Base-by-base conservation (phyloP, 2,329 filamentous ascomycete species). In the Exophiala xenobiotica region DNA sequence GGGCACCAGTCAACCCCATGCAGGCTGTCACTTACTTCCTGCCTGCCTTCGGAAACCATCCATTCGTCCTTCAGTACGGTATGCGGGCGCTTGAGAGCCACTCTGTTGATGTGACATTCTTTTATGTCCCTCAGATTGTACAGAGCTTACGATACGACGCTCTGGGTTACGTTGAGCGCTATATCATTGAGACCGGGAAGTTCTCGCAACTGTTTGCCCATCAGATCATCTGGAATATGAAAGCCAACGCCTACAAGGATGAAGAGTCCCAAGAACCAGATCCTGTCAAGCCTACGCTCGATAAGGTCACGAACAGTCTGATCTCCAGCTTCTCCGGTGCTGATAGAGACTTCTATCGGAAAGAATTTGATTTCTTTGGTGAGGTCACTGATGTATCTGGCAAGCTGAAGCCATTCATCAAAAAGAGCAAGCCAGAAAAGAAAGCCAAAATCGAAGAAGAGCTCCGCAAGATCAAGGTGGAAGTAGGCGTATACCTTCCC, bases 181-280 rank as follows among this genome's bases (percentile, higher is more conserved):
- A 96, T 66, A 97, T 99, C 49, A 78, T 97, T 12, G 93, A 99
- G 72, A 96, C 95, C 0, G 93, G 91, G 1, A 92, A 95, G 63
- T 91, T 96, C 65, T 97, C 93, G n/a, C 93, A 97, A 69, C 75
- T 97, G 6, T 99, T 99, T 70, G 92, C 95, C 2, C 95, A 99
- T 68, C 93, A 99, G 65, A 97, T 99, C 61, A 99, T 99, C 66
- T 99, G 95, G 93, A 99, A 99, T 68, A 99, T 99, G 87, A 99
- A 97, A 69, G 93, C 93, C 24, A 99, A 99, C 68, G 88, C 91
- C 1, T 99, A 88, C 78, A 99, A 96, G 69, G 95, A 99, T 60
- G 92, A 99, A 63, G 90, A 96, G 61, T 91, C 87, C 11, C 83
- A 87, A 63, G 81, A 95, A 57, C 91, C 93, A 16, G 93, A 99